Evolutionary conservation across 441 rosid genomes (phyloP), one percentile per base, ranked within the genome.

Genomic region (Gossypium laxum): DNA sequence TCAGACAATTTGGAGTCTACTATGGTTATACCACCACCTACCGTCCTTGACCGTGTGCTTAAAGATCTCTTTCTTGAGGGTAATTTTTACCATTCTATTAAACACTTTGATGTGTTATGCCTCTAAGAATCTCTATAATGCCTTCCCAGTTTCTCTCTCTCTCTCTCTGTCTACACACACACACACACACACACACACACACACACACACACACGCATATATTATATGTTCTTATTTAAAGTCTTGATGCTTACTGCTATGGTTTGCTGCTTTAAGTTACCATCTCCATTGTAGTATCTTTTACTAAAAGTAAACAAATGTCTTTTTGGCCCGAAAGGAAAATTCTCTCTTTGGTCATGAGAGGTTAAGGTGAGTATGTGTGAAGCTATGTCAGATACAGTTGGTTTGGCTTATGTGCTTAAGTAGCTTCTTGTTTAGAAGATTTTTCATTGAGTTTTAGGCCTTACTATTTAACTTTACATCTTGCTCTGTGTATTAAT

Each of bases 61-160:
- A 95, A 91, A 83, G 98, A 95, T 82, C 92, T 95, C 54, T 91
- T 95, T 76, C 96, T 82, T 55, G 87, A 85, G 43, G 99, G 98
- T 95, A 85, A 52, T 28, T 55, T 69, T 34, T 54, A 19, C 24
- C 32, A 1, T 43, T 58, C 17, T 56, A 43, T 24, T 4, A 1
- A 15, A 55, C 18, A n/a, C 14, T 58, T 58, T 43, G 41, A 41
- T 38, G 43, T 8, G 26, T 30, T 28, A 65, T 60, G 28, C 28
- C 70, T 28, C 30, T 24, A 22, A 55, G 48, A 67, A 34, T 73
- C 2, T 56, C 63, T 64, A 0, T 55, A 55, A 55, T 19, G 59
- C 59, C 21, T 32, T 34, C 43, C 43, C 43, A 34, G 11, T 34
- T 34, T 34, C 11, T 34, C 10, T 34, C 43, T 34, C 43, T 34